Evolutionary conservation across 257 asterid species (phyloP).

Genomic region (Echium plantagineum): DNA sequence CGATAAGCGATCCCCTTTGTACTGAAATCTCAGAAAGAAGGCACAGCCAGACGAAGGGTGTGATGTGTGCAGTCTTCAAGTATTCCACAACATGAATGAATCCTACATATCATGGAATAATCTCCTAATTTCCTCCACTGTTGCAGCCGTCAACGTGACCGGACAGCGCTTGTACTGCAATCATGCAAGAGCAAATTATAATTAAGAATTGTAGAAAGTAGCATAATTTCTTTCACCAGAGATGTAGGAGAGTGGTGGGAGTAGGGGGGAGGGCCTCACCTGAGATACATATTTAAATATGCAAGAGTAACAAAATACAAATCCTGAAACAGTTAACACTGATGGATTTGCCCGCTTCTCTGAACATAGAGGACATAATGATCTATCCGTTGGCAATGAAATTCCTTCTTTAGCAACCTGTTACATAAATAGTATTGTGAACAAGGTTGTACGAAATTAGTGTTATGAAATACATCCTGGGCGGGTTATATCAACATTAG

Average conservation of each 20-base stretch:
- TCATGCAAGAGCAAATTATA: not conserved
- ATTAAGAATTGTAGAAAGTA: not conserved
- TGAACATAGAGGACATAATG: constrained; percentile 76
- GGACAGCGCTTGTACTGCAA: constrained; percentile 94
- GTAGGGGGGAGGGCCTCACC: constrained; percentile 28
- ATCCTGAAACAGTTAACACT: constrained; percentile 81
- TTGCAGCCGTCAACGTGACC: constrained; percentile 68
- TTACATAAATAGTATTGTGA: constrained; percentile 4
- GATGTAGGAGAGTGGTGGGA: not conserved
- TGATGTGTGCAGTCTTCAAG: too few species aligned
- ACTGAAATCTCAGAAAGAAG: too few species aligned
- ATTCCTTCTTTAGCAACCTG: constrained; percentile 95
- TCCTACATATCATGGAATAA: constrained; percentile 69
- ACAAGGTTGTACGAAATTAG: not conserved
- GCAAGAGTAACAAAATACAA: constrained; percentile 95
- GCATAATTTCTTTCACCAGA: not conserved
- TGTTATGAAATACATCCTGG: not conserved
- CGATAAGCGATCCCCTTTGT: too few species aligned
- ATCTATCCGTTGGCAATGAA: constrained; percentile 67
- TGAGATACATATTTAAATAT: constrained; percentile 79
- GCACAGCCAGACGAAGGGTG: too few species aligned
- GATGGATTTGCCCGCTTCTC: constrained; percentile 90
- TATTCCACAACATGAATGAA: not conserved
- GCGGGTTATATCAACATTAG: too few species aligned
- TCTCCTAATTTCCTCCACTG: constrained; percentile 88